Evolutionary conservation across 805 yeast genomes (phyloP).

Genomic region (Kuraishia ogatae): DNA sequence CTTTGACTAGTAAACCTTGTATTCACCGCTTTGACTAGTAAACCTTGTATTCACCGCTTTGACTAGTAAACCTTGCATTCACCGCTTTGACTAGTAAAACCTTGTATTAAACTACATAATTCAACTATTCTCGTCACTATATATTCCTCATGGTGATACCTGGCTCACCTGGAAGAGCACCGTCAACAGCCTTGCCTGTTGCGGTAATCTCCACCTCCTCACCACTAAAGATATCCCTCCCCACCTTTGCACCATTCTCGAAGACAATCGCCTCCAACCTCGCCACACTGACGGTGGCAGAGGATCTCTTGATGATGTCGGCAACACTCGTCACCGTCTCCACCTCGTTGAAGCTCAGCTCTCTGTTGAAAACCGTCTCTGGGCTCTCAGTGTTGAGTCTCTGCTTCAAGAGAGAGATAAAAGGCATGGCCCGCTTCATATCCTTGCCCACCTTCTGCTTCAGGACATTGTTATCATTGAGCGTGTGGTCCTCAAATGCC

Average conservation of each 20-base stretch:
- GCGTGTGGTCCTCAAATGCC: constrained; percentile 53
- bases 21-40: no score
- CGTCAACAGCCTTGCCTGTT: constrained; percentile 63
- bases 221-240: constrained; percentile 60
- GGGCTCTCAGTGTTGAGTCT: constrained; percentile 66
- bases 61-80: no score
- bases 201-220: constrained; percentile 58
- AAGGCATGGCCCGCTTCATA: constrained; percentile 98
- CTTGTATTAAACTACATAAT: no score
- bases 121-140: background rate
- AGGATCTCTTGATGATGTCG: constrained; percentile 50
- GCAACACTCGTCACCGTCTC: constrained; percentile 51
- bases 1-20: no score
- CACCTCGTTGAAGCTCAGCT: constrained; percentile 73
- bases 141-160: constrained; percentile 72
- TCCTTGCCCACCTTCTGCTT: constrained; percentile 72
- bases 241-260: constrained; percentile 53
- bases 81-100: no score
- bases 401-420: constrained; percentile 77
- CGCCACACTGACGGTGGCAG: constrained; percentile 48
- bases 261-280: constrained; percentile 55
- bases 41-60: no score
- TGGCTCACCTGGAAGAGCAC: constrained; percentile 90
- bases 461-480: constrained; percentile 57
- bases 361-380: constrained; percentile 79